phyloP scores from a whole-genome alignment of 169 alveolate species.

The Theileria parva region DNA sequence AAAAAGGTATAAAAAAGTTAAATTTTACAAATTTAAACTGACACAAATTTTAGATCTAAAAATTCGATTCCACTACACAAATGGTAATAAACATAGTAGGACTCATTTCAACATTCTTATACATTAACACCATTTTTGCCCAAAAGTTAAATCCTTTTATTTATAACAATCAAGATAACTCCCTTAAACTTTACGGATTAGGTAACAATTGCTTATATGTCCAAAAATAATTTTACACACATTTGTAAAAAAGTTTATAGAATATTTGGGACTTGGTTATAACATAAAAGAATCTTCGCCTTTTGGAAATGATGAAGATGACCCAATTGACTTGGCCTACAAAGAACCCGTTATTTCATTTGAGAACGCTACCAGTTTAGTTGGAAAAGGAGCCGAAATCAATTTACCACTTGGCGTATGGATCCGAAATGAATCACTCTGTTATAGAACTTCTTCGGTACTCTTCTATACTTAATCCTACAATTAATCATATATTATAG shows the following conservation, averaged over 20 bases:
- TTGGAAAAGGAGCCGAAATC: not conserved
- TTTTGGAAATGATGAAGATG: constrained; percentile 51
- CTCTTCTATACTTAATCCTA: not conserved
- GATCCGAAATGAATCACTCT: constrained; percentile 50
- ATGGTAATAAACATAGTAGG: not conserved
- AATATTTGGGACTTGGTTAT: constrained; percentile 64
- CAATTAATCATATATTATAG: not conserved
- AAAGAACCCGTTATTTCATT: constrained; percentile 52
- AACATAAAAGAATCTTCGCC: constrained; percentile 36
- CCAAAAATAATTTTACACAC: not conserved
- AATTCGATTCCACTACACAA: constrained; percentile 7
- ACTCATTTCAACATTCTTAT: not conserved
- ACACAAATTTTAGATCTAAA: constrained; percentile 1
- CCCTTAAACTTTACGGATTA: constrained; percentile 4
- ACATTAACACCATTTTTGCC: not conserved
- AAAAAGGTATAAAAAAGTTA: not conserved
- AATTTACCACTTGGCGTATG: constrained; percentile 56
- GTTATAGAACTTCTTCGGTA: constrained; percentile 43
- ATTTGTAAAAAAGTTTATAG: constrained; percentile 16
- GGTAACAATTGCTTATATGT: not conserved
- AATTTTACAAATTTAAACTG: not conserved
- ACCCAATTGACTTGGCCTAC: constrained; percentile 54
- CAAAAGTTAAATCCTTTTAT: not conserved
- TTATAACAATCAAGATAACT: not conserved
- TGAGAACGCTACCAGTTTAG: constrained; percentile 1